Conservation (phyloP, 2,329 filamentous ascomycete genomes). For the Alternaria arbusti region DNA sequence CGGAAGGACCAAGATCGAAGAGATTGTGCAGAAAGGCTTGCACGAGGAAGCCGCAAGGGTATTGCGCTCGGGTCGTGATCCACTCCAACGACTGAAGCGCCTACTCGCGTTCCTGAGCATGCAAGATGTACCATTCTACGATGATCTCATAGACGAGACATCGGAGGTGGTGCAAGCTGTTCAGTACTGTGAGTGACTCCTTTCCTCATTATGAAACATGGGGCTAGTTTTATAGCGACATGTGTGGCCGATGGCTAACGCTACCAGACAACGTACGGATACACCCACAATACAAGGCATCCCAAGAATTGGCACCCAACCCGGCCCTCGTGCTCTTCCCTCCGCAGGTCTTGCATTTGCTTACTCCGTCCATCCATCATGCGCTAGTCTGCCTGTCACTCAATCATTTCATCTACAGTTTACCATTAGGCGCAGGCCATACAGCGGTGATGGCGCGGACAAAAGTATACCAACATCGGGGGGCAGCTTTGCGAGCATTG, state of each 20-base stretch:
- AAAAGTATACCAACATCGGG: conserved; percentile 38
- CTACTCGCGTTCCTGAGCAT: conserved; percentile 22
- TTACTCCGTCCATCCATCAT: conserved; percentile 39
- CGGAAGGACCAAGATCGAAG: conserved; percentile 19
- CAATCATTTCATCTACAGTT: conserved; percentile 30
- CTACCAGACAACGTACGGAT: conserved; percentile 34
- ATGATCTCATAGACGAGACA: conserved; percentile 30
- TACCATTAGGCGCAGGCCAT: conserved; percentile 19
- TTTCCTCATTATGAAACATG: background rate
- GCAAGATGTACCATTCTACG: conserved; percentile 30
- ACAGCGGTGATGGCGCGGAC: conserved; percentile 7
- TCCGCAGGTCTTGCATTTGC: conserved; percentile 28
- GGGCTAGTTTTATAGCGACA: background rate
- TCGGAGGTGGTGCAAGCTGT: conserved; percentile 40
- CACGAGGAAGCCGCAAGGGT: conserved; percentile 22
- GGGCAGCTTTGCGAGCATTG: conserved; percentile 34
- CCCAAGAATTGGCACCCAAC: conserved; percentile 31
- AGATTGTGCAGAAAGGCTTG: conserved; percentile 16
- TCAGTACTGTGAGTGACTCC: conserved; percentile 34
- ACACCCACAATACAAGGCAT: conserved; percentile 23
- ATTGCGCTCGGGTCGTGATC: conserved; percentile 17
- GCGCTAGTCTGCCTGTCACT: conserved; percentile 35
- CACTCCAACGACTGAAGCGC: conserved; percentile 22
- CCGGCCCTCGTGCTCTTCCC: conserved; percentile 38
- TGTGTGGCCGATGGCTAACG: conserved; percentile 1